Conservation (phyloP, 2,329 filamentous ascomycete species). For the Didymella pinodella region DNA sequence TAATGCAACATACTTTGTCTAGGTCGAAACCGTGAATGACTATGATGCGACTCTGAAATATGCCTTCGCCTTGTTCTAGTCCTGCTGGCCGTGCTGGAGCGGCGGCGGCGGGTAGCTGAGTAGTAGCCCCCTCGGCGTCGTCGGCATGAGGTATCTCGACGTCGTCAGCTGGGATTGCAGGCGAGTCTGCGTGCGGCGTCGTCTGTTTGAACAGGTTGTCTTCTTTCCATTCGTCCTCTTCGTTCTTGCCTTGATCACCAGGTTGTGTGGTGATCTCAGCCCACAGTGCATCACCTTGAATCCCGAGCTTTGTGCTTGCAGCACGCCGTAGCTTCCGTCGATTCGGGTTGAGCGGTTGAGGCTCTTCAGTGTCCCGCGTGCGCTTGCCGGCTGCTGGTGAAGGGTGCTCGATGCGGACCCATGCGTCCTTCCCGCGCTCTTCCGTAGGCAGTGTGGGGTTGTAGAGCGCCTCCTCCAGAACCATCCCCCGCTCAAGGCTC, state of each 20-base stretch:
- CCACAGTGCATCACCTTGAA: slow-evolving; percentile 87
- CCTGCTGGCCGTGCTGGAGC: slow-evolving; percentile 9
- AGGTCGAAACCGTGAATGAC: slow-evolving; percentile 55
- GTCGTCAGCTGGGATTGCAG: slow-evolving; percentile 13
- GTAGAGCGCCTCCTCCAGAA: slow-evolving; percentile 85
- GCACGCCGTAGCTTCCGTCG: slow-evolving; percentile 85
- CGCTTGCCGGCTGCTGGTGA: slow-evolving; percentile 54
- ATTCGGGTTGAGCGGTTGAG: slow-evolving; percentile 53
- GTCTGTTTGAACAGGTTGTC: slow-evolving; percentile 33
- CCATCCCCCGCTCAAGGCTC: slow-evolving; percentile 85
- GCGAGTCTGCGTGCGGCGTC: slow-evolving; percentile 23
- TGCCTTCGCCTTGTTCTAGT: slow-evolving; percentile 36
- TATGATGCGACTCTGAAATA: slow-evolving; percentile 55
- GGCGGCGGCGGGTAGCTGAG: neutral
- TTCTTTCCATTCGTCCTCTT: slow-evolving; percentile 49
- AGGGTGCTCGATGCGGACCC: slow-evolving; percentile 59
- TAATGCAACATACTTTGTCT: slow-evolving; percentile 47
- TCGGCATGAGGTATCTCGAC: slow-evolving; percentile 2
- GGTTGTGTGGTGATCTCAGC: slow-evolving; percentile 74
- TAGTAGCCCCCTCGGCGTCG: neutral
- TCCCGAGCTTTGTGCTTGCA: slow-evolving; percentile 82
- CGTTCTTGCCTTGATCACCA: slow-evolving; percentile 34
- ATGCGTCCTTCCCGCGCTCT: slow-evolving; percentile 80
- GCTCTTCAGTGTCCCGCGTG: slow-evolving; percentile 41
- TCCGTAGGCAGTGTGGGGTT: slow-evolving; percentile 74